Conservation (phyloP, 1,284 basidiomycete genomes). For the Fomitopsis schrenkii region DNA sequence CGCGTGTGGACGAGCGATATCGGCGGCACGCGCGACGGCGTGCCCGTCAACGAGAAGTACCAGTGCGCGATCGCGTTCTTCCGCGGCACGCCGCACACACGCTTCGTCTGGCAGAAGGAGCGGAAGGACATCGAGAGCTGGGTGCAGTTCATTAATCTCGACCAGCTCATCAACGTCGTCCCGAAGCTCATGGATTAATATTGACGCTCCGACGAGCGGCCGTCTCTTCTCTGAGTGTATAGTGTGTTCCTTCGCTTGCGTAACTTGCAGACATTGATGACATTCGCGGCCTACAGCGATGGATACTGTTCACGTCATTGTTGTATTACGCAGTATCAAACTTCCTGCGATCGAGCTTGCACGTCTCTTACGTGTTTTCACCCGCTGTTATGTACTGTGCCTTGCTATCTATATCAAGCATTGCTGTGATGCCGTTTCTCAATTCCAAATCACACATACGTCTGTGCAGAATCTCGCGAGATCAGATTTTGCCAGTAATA, state of each 20-base stretch:
- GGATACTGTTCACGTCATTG: not conserved
- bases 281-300: not conserved
- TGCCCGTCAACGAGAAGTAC: constrained; percentile 60
- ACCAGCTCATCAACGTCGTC: constrained; percentile 73
- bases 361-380: not conserved
- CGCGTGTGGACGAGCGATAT: constrained; percentile 70
- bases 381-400: not conserved
- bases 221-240: not conserved
- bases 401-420: not conserved
- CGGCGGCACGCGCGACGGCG: constrained; percentile 52
- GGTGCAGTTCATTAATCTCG: constrained; percentile 79
- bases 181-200: constrained; percentile 55
- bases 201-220: constrained; percentile 21
- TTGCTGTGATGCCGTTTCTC: not conserved
- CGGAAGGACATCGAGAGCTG: constrained; percentile 63
- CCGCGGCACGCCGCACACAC: constrained; percentile 56
- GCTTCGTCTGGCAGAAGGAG: constrained; percentile 69
- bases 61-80: constrained; percentile 75
- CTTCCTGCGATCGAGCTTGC: not conserved
- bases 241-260: not conserved
- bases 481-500: no score
- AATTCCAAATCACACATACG: no score
- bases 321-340: not conserved
- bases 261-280: not conserved
- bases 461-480: no score